A percentile compares a stretch with the other conserved stretches of the same genome.
These are phyloP conservation scores for Sporothrix pallida DNA, from an alignment of 2,329 filamentous ascomycete genomes.

Conservation along the genomic window DNA sequence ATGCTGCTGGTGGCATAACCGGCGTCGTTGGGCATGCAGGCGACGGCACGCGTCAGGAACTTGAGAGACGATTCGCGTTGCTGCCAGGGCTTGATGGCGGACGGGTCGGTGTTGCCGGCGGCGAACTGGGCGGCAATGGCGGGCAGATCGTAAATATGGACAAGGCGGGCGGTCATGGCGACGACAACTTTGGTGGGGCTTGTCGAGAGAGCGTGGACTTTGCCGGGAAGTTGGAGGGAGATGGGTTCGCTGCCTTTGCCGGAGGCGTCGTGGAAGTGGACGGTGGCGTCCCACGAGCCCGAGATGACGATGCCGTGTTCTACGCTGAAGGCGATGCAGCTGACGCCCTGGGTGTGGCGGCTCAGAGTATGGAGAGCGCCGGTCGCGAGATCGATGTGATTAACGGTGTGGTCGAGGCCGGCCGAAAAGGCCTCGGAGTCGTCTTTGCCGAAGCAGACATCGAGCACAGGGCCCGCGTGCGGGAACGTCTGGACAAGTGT, in stretches of 20 bases:
- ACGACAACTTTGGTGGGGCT: constrained; percentile 84
- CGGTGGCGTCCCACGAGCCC: constrained; percentile 89
- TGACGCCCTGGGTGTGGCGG: constrained; percentile 79
- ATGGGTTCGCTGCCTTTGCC: constrained; percentile 52
- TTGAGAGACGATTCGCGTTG: constrained; percentile 91
- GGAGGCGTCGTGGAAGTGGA: constrained; percentile 77
- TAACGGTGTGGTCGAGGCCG: constrained; percentile 85
- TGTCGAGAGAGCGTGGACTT: constrained; percentile 85
- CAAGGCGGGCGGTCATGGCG: constrained; percentile 91
- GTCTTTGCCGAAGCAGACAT: constrained; percentile 86
- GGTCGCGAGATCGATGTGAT: constrained; percentile 72
- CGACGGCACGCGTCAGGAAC: constrained; percentile 91
- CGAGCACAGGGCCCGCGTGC: constrained; percentile 83
- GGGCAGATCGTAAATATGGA: constrained; percentile 91
- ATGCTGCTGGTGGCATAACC: constrained; percentile 93
- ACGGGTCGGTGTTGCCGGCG: constrained; percentile 51
- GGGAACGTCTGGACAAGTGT: constrained; percentile 75
- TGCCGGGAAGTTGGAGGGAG: constrained; percentile 75
- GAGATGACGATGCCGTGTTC: constrained; percentile 83
- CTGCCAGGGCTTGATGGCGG: constrained; percentile 80
- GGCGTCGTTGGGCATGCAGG: constrained; percentile 95
- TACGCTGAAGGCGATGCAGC: constrained; percentile 80
- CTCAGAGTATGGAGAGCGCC: constrained; percentile 76
- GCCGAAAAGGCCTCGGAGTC: constrained; percentile 85
- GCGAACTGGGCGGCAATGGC: constrained; percentile 64